A percentile compares a stretch with the other conserved stretches of the same genome.
These are phyloP conservation scores for Trichophyton equinum DNA, from an alignment of 2,329 filamentous ascomycete species.

Conservation along the genomic window DNA sequence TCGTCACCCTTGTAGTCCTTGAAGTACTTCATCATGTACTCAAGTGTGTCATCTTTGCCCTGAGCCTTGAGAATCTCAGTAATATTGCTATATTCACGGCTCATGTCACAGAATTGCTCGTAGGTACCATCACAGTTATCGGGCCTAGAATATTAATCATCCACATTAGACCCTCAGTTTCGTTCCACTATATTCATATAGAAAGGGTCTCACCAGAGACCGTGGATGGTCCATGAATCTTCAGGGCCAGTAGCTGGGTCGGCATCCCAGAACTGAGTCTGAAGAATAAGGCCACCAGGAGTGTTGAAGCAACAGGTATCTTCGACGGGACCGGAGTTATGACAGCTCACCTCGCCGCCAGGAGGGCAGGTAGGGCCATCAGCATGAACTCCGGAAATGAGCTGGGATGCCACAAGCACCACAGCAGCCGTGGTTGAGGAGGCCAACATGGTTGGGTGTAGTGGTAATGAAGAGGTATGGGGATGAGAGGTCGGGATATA, in stretches of 20 bases:
- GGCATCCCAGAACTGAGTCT: slow-evolving; percentile 51
- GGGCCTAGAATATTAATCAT: slow-evolving; percentile 23
- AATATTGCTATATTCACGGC: slow-evolving; percentile 46
- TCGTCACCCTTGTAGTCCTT: slow-evolving; percentile 43
- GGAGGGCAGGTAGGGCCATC: slow-evolving; percentile 20
- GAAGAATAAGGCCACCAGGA: slow-evolving; percentile 44
- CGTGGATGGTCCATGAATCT: slow-evolving; percentile 48
- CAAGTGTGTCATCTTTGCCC: slow-evolving; percentile 39
- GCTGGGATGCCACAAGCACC: background rate
- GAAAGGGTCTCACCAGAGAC: slow-evolving; percentile 35
- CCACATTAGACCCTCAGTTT: background rate
- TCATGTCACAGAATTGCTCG: slow-evolving; percentile 43
- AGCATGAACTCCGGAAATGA: background rate
- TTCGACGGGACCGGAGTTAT: slow-evolving; percentile 38
- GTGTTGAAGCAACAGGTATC: slow-evolving; percentile 48
- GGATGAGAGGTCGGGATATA: background rate
- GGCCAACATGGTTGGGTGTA: background rate
- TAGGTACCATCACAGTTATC: slow-evolving; percentile 47
- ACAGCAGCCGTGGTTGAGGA: background rate
- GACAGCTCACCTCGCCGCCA: slow-evolving; percentile 41
- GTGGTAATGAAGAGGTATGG: background rate
- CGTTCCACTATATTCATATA: background rate
- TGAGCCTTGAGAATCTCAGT: slow-evolving; percentile 41
- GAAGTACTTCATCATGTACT: slow-evolving; percentile 51
- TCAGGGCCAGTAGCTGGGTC: slow-evolving; percentile 41